Base-by-base conservation (phyloP, 1,284 basidiomycete species). In the Ganoderma sinense region DNA sequence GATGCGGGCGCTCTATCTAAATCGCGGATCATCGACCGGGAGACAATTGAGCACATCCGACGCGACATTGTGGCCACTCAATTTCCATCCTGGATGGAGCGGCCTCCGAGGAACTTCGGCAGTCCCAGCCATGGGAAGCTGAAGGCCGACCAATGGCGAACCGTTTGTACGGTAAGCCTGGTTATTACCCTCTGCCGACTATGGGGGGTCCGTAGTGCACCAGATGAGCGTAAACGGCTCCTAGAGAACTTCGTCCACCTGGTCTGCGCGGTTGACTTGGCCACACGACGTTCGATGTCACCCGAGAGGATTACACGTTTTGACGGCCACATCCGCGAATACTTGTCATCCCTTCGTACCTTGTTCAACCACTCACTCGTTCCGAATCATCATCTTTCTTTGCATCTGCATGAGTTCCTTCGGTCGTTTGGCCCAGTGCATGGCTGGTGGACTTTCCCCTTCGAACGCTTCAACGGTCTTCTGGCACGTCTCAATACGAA, bases 331-430 rank as follows among this genome's bases (percentile, higher is more conserved):
- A 81, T 83, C 69, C 51, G 60, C 0, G 39, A 48, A 10, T 84
- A 84, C 64, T 70, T 84, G 3, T 55, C 23, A 0, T 74, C 71
- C 1, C 61, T 84, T 0, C 41, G 69, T 6, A 68, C 72, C 0
- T 69, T 85, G 0, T 85, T 78, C 7, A 74, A 69, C 3, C 72
- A 76, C 5, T 31, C 61, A 0, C 73, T 84, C 23, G 73, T 74
- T 2, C 81, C 83, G 6, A 81, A 84, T 63, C 83, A 84, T 23
- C 84, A 85, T 69, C 69, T 82, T 6, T 68, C 80, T 13, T 71
- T 84, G 6, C 83, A 84, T 65, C 78, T 81, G 2, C 6, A 62
- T 71, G 70, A 0, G 62, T 73, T 76, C 26, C 67, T 84, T 2
- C 41, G 66, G 4, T 43, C 73, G 0, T 83, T 81, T 72, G 82